Evolutionary conservation across 1,284 basidiomycete genomes (phyloP).

Genomic region (Exsudoporus floridanus): DNA sequence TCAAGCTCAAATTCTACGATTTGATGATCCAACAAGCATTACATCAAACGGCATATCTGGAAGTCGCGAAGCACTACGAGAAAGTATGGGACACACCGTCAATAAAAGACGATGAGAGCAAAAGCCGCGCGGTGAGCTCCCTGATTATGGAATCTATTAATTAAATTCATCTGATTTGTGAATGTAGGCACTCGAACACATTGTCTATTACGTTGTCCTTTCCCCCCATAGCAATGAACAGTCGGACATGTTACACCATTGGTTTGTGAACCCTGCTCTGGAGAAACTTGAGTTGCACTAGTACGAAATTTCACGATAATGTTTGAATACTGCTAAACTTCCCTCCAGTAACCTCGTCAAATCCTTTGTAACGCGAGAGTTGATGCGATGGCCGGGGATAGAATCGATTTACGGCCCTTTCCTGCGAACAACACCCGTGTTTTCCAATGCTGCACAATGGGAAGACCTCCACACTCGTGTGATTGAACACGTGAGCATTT

Average conservation of each 20-base stretch:
- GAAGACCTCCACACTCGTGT: conserved; percentile 94
- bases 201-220: conserved; percentile 92
- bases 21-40: conserved; percentile 95
- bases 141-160: neutral
- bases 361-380: conserved; percentile 92
- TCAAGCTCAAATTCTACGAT: conserved; percentile 95
- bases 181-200: conserved; percentile 81
- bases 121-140: conserved; percentile 69
- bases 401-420: conserved; percentile 86
- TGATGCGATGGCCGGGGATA: conserved; percentile 99
- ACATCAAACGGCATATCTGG: conserved; percentile 83
- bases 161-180: conserved; percentile 8
- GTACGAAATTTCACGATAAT: conserved; percentile 49
- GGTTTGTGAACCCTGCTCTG: conserved; percentile 77
- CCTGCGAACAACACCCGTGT: conserved; percentile 80
- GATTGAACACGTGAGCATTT: conserved; percentile 85
- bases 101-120: conserved; percentile 79
- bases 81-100: conserved; percentile 96
- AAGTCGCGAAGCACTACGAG: conserved; percentile 93
- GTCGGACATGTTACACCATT: conserved; percentile 91
- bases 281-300: conserved; percentile 83
- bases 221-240: conserved; percentile 97
- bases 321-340: conserved; percentile 7
- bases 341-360: conserved; percentile 83
- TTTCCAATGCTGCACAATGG: conserved; percentile 82